These are phyloP conservation scores for Talaromyces liani DNA, from an alignment of 495 filamentous ascomycete genomes.

Conservation along the genomic window DNA sequence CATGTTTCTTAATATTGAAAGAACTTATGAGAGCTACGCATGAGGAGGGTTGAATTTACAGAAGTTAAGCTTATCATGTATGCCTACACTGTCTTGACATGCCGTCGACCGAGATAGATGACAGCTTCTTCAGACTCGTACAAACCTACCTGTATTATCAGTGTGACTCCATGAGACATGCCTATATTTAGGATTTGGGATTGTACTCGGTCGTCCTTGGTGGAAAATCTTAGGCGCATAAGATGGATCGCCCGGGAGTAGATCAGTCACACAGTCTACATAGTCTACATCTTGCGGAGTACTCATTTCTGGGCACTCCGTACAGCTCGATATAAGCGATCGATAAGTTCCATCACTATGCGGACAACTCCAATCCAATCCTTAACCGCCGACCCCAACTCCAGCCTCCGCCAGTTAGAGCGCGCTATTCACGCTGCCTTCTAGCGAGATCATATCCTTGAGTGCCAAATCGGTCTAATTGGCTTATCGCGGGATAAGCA, in stretches of 20 bases:
- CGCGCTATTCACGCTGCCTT: neutral
- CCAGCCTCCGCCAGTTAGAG: neutral
- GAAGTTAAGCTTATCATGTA: neutral
- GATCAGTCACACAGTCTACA: neutral
- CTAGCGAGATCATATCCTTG: neutral
- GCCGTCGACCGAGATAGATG: no score
- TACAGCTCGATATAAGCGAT: neutral
- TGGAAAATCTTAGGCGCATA: neutral
- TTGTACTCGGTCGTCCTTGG: neutral
- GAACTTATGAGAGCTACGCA: neutral
- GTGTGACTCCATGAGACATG: neutral
- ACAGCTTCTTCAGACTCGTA: neutral
- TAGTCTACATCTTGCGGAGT: neutral
- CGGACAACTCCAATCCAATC: slow-evolving; percentile 1
- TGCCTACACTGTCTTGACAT: no score
- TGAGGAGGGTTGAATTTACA: neutral
- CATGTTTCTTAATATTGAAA: neutral
- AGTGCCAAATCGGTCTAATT: neutral
- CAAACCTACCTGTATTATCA: neutral
- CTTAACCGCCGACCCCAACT: slow-evolving; percentile 1
- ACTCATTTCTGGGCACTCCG: neutral
- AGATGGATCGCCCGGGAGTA: neutral
- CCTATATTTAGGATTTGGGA: neutral
- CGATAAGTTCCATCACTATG: neutral
- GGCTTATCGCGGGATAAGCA: neutral